phyloP scores from a whole-genome alignment of 805 yeast species.

The Brettanomyces nanus region DNA sequence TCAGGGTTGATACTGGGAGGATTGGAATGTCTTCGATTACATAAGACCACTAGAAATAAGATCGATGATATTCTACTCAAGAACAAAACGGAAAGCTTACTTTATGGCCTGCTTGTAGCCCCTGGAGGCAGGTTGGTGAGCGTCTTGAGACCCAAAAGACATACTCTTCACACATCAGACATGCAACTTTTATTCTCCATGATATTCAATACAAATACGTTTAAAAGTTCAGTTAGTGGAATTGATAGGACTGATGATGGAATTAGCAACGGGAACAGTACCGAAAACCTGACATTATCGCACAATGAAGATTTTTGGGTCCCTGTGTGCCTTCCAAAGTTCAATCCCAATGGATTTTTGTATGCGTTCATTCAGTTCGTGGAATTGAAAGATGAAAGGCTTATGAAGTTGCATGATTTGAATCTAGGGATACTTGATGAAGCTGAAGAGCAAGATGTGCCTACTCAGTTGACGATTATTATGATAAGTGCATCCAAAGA shows the following conservation, averaged over 20 bases:
- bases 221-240: conserved; percentile 26
- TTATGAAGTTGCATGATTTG: conserved; percentile 23
- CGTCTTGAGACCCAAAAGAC: conserved; percentile 68
- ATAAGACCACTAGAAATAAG: conserved; percentile 47
- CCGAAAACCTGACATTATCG: conserved; percentile 14
- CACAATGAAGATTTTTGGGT: conserved; percentile 78
- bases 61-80: conserved; percentile 47
- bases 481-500: conserved; percentile 65
- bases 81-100: conserved; percentile 42
- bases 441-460: conserved; percentile 6
- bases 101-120: conserved; percentile 70
- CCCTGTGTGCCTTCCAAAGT: conserved; percentile 86
- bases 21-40: conserved; percentile 52
- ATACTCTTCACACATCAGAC: conserved; percentile 75
- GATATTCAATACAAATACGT: conserved; percentile 50
- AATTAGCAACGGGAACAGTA: conserved; percentile 6
- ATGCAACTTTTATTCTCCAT: conserved; percentile 65
- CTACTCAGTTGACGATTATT: conserved; percentile 32
- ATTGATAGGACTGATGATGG: conserved; percentile 7
- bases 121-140: conserved; percentile 59
- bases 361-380: conserved; percentile 70
- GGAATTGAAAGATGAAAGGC: conserved; percentile 27
- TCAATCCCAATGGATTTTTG: conserved; percentile 81
- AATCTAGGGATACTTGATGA: conserved; percentile 13
- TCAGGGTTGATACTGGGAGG: conserved; percentile 61